Evolutionary conservation across 2,329 filamentous ascomycete genomes (phyloP).

Genomic region (Helminthosporium solani): DNA sequence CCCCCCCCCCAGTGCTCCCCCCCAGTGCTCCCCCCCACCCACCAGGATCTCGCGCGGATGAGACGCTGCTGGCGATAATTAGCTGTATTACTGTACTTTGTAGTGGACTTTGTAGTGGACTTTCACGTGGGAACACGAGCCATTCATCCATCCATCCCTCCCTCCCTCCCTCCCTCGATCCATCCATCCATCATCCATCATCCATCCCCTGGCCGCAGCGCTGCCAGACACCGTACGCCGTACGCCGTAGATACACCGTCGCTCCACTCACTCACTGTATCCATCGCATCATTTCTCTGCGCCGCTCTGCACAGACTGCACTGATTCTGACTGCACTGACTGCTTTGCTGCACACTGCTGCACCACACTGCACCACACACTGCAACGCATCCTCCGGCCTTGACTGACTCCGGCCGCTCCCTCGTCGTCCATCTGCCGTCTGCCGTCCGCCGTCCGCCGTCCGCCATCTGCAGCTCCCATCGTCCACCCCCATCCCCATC

Average conservation of each 20-base stretch:
- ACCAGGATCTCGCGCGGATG: constrained; percentile 21
- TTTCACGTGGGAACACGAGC: constrained; percentile 35
- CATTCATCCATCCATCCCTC: too few species aligned
- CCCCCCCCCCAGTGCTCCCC: neutral
- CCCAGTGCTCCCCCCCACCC: constrained; percentile 11
- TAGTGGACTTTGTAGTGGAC: constrained; percentile 8
- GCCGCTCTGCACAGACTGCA: neutral
- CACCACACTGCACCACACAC: neutral
- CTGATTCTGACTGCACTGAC: neutral
- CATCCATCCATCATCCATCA: too few species aligned
- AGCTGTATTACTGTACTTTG: too few species aligned
- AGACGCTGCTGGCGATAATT: constrained; percentile 20
- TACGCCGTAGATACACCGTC: neutral
- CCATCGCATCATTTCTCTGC: neutral
- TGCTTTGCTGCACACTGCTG: neutral
- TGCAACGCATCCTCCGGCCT: neutral
- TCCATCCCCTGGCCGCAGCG: neutral
- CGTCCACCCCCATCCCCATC: too few species aligned
- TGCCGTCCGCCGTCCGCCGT: constrained; percentile 2
- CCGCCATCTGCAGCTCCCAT: constrained; percentile 8
- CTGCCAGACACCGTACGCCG: neutral
- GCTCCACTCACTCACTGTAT: too few species aligned
- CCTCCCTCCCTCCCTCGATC: too few species aligned
- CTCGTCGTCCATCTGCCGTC: neutral
- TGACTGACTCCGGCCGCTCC: neutral